A percentile compares a stretch with the other conserved stretches of the same genome.
phyloP scores from a whole-genome alignment of 1,284 basidiomycete genomes.

The Apiotrichum siamense region DNA sequence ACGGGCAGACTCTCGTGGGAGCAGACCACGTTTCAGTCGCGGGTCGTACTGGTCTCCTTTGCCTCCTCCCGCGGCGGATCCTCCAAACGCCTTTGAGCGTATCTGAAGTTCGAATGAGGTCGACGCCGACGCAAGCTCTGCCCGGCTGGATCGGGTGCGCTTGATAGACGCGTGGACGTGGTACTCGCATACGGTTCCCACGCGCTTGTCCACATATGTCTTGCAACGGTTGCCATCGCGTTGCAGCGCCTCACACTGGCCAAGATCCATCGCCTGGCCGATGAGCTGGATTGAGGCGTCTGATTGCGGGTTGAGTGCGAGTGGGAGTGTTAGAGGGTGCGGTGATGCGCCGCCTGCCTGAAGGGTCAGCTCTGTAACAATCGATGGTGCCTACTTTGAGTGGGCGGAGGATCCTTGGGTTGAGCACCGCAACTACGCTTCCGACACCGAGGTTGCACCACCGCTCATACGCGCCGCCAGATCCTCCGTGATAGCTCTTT shows the following conservation, averaged over 20 bases:
- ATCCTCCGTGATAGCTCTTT: constrained; percentile 76
- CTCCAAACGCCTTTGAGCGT: constrained; percentile 12
- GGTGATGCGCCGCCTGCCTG: constrained; percentile 44
- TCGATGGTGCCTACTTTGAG: constrained; percentile 55
- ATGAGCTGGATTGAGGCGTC: constrained; percentile 73
- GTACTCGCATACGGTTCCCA: constrained; percentile 73
- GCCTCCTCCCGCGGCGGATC: constrained; percentile 30
- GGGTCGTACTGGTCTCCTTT: constrained; percentile 57
- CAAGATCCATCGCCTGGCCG: constrained; percentile 77
- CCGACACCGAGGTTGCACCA: constrained; percentile 76
- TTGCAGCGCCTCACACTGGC: constrained; percentile 69
- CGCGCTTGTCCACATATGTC: constrained; percentile 78
- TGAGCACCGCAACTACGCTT: constrained; percentile 80
- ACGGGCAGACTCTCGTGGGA: constrained; percentile 28
- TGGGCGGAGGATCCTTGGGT: constrained; percentile 78
- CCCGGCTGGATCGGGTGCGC: constrained; percentile 60
- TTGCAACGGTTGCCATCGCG: constrained; percentile 74
- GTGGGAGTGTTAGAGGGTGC: constrained; percentile 69
- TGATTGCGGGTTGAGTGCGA: constrained; percentile 79
- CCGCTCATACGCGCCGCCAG: constrained; percentile 82
- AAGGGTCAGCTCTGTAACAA: constrained; percentile 18
- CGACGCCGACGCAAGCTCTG: constrained; percentile 58
- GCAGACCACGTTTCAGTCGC: constrained; percentile 46
- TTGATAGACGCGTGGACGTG: constrained; percentile 79
- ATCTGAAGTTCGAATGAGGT: constrained; percentile 21